Evolutionary conservation across 2,329 filamentous ascomycete species (phyloP).

Genomic region (Coniochaeta pulveracea): DNA sequence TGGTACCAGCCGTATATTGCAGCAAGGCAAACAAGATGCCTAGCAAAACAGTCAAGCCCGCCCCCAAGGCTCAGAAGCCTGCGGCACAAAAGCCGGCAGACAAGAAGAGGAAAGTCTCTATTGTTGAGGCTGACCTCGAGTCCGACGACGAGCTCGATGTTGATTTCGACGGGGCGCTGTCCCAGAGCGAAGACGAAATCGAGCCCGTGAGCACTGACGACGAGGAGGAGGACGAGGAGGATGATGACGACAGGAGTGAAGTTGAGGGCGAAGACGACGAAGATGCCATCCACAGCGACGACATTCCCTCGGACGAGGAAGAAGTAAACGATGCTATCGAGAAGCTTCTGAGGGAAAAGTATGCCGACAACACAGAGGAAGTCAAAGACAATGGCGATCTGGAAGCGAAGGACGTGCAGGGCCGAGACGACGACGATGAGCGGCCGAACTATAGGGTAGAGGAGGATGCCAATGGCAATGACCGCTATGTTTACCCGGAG

Average conservation of each 20-base stretch:
- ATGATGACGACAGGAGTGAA: constrained; percentile 27
- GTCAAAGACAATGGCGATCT: constrained; percentile 19
- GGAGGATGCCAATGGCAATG: constrained; percentile 80
- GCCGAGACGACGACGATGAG: constrained; percentile 22
- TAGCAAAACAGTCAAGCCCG: constrained; percentile 21
- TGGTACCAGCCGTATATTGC: no score
- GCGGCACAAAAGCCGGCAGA: no score
- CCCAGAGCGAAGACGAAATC: constrained; percentile 45
- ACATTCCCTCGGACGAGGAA: constrained; percentile 28
- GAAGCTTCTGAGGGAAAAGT: constrained; percentile 18
- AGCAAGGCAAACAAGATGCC: constrained; percentile 1
- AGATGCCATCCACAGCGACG: constrained; percentile 26
- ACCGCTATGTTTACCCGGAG: constrained; percentile 85
- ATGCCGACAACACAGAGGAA: constrained; percentile 18
- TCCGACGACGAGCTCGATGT: constrained; percentile 49
- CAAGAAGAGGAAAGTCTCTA: constrained; percentile 55
- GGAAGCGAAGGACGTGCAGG: constrained; percentile 19
- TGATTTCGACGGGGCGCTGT: constrained; percentile 44
- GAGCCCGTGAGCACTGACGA: constrained; percentile 38
- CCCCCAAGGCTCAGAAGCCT: constrained; percentile 24
- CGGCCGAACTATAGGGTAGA: constrained; percentile 43
- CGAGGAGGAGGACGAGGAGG: constrained; percentile 28
- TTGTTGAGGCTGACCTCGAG: constrained; percentile 39
- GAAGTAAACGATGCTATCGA: constrained; percentile 20
- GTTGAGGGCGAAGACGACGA: constrained; percentile 25